Base-by-base conservation (phyloP, 2,329 filamentous ascomycete genomes). In the Talaromyces sp. region DNA sequence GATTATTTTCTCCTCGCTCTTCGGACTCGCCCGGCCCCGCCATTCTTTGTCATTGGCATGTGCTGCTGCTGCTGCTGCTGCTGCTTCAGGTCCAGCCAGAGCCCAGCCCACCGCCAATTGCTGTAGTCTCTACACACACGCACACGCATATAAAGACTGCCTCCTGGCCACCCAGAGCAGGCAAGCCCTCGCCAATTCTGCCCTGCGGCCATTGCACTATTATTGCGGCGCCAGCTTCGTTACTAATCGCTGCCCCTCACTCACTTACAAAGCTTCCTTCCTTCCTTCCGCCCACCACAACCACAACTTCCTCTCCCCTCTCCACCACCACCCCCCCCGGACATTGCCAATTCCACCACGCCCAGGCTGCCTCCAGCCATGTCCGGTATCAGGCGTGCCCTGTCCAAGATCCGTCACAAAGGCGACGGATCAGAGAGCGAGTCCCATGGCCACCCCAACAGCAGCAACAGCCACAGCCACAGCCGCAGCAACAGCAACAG, bases 321-420 rank as follows among this genome's bases (percentile, higher is more conserved):
- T 8, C 15, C 36, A 22, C 17, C 15, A 1, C 36, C 15, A 39
- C 7, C 36, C 6, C 2, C 36, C 36, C 2, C 15, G 11, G 2
- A 8, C 13, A 13, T 13, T 3, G 42, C 22, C 44, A 19, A 47
- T 47, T 47, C 36, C 44, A 13, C 13, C 19, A 25, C 19, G 1
- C 49, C n/a, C 4, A 28, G 49, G 15, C 5, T 4, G 4, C 27
- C 28, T 11, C 32, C 58, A 39, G 66, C 65, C 68, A 70, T 77
- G 49, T 84, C 78, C 70, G 84, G 82, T 28, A 82, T 78, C 61
- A 76, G 76, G 68, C 73, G 75, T 47, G 76, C 75, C 42, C 66
- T 80, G 11, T 75, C 76, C 30, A 79, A 77, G 67, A 73, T 78
- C 53, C 73, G 71, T 44, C 68, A 67, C n/a, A 68, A 68, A 33